These are phyloP conservation scores for Pugionium dolabratum DNA, from an alignment of 345 rosid genomes.

Conservation along the genomic window DNA sequence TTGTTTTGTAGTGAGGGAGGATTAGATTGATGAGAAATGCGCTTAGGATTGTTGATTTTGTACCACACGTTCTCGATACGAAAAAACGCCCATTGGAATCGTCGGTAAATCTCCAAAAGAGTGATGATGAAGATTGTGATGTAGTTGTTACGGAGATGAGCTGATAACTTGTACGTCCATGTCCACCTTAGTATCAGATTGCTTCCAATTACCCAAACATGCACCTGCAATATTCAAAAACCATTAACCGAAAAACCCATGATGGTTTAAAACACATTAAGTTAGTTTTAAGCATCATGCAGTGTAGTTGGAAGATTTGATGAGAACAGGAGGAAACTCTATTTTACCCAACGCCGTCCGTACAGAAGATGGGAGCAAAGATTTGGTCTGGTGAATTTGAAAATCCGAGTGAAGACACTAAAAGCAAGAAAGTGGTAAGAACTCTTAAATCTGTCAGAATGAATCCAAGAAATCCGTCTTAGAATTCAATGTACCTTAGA, in stretches of 20 bases:
- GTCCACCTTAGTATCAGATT: constrained; percentile 87
- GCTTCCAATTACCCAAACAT: constrained; percentile 88
- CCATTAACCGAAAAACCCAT: not conserved
- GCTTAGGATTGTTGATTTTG: constrained; percentile 62
- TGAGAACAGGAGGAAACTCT: constrained; percentile 10
- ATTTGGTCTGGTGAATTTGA: constrained; percentile 73
- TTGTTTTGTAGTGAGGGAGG: constrained; percentile 33
- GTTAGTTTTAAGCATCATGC: not conserved
- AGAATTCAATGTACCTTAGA: constrained; percentile 60
- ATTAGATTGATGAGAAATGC: constrained; percentile 44
- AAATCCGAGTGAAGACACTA: constrained; percentile 85
- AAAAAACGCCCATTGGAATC: constrained; percentile 96
- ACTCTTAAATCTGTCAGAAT: not conserved
- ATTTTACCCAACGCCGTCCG: constrained; percentile 81
- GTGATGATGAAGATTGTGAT: constrained; percentile 73
- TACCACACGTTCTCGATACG: constrained; percentile 93
- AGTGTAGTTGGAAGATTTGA: not conserved
- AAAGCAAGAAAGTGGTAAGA: constrained; percentile 9
- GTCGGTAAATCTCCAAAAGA: constrained; percentile 77
- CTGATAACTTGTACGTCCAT: constrained; percentile 96
- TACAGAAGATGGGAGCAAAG: constrained; percentile 52
- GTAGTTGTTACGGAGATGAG: constrained; percentile 93
- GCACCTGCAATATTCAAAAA: constrained; percentile 54
- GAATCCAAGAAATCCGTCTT: constrained; percentile 13
- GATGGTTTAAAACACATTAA: not conserved